Conservation (phyloP, 148 eudicot species). For the Camellia japonica region DNA sequence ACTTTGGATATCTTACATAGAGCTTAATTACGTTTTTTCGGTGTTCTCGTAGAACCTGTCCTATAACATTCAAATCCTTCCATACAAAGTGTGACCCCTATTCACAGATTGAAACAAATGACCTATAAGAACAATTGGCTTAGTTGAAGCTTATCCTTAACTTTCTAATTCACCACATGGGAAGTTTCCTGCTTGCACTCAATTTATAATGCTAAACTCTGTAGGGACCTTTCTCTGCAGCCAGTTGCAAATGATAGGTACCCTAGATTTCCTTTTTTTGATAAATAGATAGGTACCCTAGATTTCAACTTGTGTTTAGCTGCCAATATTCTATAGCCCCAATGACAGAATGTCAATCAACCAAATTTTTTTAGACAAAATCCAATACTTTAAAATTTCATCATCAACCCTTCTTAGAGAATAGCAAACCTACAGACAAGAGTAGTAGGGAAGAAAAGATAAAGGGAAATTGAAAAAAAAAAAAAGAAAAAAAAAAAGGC, state of each 20-base stretch:
- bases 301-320: background rate
- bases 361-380: background rate
- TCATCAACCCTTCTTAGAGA: background rate
- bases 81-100: background rate
- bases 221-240: background rate
- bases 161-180: background rate
- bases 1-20: too few species aligned
- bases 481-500: background rate
- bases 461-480: background rate
- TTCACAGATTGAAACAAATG: constrained; percentile 2
- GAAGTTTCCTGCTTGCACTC: background rate
- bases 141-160: background rate
- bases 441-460: background rate
- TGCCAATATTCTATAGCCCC: background rate
- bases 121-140: background rate
- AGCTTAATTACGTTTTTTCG: too few species aligned
- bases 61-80: background rate
- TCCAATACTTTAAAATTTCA: background rate
- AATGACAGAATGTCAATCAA: background rate
- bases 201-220: background rate
- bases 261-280: background rate
- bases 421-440: background rate
- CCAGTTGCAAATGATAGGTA: background rate
- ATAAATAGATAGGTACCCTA: too few species aligned
- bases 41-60: background rate